Evolutionary conservation across 495 filamentous ascomycete genomes (phyloP), one percentile per base, ranked within the genome.

Genomic region (Talaromyces trachyspermus): DNA sequence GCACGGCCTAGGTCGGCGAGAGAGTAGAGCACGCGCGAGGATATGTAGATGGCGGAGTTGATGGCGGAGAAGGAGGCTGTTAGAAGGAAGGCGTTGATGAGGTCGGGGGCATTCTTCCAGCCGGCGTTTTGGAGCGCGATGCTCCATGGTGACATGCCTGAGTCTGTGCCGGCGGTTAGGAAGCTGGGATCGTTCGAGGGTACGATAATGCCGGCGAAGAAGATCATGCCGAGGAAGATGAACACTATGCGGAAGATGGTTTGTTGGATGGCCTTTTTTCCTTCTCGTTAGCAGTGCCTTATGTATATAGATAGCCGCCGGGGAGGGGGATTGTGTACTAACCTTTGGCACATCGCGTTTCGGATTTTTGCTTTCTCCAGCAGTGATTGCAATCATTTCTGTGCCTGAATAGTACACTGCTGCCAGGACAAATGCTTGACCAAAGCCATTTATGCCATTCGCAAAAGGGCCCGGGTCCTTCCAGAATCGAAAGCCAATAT

Each of bases 381-480:
- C 78, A 14, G 79, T 76, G 1, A 83, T 72, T 19, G 77, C 78
- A 1, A 83, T 67, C 24, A 76, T 76, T 50, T 83, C 79, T 26
- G 73, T 71, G 6, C 79, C 79, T 14, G 75, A 77, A 57, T 81
- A 81, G 48, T 81, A 74, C 9, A 77, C 79, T 18, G 66, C 71
- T 54, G 76, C 77, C 51, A 81, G 79, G 14, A 46, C 44, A 17
- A 46, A 46, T 5, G 44, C 35, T n/a, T 46, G 44, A 11, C 44
- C 44, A 58, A 85, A 79, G 10, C 84, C 84, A 49, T 81, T 78
- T 71, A 86, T 85, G 33, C 80, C 80, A 52, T 84, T 76, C 14
- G 63, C 60, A 64, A 88, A 86, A 1, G 83, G 79, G 20, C 77
- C 75, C 2, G 74, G 77, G 27, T 46, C 30, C 3, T 75, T 68